Conservation (phyloP, 768 basidiomycete species). For the Neoboletus magnificus region DNA sequence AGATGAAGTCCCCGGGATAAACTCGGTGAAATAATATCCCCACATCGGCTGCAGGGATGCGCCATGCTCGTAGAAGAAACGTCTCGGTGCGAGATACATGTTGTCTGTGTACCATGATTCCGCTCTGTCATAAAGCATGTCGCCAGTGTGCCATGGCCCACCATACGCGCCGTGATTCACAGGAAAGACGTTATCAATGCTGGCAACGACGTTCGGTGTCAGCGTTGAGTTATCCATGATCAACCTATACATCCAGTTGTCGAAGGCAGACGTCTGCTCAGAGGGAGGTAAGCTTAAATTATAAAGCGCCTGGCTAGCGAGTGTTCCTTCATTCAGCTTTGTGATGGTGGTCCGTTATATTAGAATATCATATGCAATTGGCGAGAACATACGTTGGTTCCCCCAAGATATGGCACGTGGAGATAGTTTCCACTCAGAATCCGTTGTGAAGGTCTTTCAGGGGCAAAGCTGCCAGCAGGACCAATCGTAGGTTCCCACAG, state of each 20-base stretch:
- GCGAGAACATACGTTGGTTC: conserved; percentile 44
- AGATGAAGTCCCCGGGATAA: conserved; percentile 52
- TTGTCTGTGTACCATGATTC: conserved; percentile 57
- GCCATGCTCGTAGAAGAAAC: conserved; percentile 49
- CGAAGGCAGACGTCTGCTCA: conserved; percentile 44
- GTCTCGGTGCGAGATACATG: conserved; percentile 52
- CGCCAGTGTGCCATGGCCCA: conserved; percentile 55
- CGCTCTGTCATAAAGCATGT: conserved; percentile 55
- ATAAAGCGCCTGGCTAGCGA: conserved; percentile 22
- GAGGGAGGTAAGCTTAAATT: conserved; percentile 38
- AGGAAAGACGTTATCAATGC: conserved; percentile 42
- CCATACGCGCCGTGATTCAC: conserved; percentile 47
- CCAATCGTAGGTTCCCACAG: conserved; percentile 59
- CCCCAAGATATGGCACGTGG: conserved; percentile 53
- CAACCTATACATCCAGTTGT: conserved; percentile 44
- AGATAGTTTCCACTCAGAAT: conserved; percentile 48
- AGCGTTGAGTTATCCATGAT: conserved; percentile 48
- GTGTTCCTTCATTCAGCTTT: conserved; percentile 18
- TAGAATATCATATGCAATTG: background rate
- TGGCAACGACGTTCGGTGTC: conserved; percentile 32
- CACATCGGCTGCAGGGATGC: conserved; percentile 47
- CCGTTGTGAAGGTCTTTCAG: conserved; percentile 43
- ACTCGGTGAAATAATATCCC: conserved; percentile 54
- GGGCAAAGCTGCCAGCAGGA: conserved; percentile 46
- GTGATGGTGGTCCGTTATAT: background rate